Base-by-base conservation (phyloP, 2,329 filamentous ascomycete species). In the Dactylellina sp. region DNA sequence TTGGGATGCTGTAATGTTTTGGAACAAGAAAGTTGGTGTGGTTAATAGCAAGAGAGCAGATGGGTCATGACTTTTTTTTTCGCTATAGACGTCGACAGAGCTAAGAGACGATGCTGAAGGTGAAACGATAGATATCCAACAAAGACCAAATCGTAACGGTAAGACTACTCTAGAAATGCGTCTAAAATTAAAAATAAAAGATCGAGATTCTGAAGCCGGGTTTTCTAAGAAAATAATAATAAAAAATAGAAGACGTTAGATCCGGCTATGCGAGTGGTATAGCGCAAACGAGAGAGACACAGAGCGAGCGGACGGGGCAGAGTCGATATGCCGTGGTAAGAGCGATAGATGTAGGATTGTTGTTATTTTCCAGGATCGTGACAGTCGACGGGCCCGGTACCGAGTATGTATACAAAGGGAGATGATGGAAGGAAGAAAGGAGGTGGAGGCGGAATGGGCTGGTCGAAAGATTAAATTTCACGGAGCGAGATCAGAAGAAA, bases 381-480 rank as follows among this genome's bases (percentile, higher is more conserved):
- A 24, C 18, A 6, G 39, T 35, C 25, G 6, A 28, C 28, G 22
- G 37, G 32, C n/a, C 9, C 35, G 11, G 14, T 20, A 12, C 11
- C 12, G 16, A 16, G 22, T 2, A 35, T 53, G 24, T 6, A 52
- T 32, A 47, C 16, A 57, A 16, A 44, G n/a, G 56, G 32, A 40
- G 32, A 32, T 32, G 28, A 9, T 32, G 9, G 42, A 61, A 35
- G 25, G 18, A 37, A 63, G 60, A 63, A 63, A 44, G 37, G 47
- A 52, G 59, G 44, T 40, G 35, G 52, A 24, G 7, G 32, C 9
- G 52, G 24, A 57, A 57, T 57, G 37, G 39, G 53, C 37, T 22
- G 53, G 53, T 32, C 16, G 52, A 55, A 55, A 40, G 52, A 57
- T 57, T 44, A 57, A 57, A 57, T 57, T 57, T 42, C 46, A 50